phyloP scores from a whole-genome alignment of 192 early-diverging fungal species.

The Backusella tarrabulga region DNA sequence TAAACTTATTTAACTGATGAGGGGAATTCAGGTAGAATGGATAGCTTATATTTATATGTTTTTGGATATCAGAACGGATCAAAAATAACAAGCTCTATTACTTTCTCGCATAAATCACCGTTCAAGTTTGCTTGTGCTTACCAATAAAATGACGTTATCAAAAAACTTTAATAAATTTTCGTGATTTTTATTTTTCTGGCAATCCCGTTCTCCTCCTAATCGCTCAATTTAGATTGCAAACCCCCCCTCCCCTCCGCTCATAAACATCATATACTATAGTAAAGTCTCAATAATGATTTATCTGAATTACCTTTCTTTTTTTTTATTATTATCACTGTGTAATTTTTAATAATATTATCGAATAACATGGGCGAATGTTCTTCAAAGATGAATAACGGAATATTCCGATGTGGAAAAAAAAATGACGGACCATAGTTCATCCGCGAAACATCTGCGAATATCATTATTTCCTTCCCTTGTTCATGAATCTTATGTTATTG shows the following conservation, averaged over 20 bases:
- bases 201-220: not conserved
- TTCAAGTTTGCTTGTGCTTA: not conserved
- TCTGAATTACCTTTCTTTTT: not conserved
- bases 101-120: not conserved
- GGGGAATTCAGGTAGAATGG: not conserved
- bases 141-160: not conserved
- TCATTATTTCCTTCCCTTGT: not conserved
- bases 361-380: not conserved
- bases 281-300: not conserved
- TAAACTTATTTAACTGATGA: not conserved
- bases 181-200: not conserved
- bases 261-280: too few species aligned
- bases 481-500: not conserved
- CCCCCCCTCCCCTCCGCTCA: too few species aligned
- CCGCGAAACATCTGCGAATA: not conserved
- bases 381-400: not conserved
- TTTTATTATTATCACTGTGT: not conserved
- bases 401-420: not conserved
- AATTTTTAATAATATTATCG: not conserved
- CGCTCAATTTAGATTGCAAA: too few species aligned
- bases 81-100: not conserved
- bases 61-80: not conserved
- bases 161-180: not conserved
- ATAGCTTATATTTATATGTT: not conserved
- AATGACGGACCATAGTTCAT: not conserved